Evolutionary conservation across 75 land plant genomes (phyloP).

Genomic region (Cupressus sempervirens): DNA sequence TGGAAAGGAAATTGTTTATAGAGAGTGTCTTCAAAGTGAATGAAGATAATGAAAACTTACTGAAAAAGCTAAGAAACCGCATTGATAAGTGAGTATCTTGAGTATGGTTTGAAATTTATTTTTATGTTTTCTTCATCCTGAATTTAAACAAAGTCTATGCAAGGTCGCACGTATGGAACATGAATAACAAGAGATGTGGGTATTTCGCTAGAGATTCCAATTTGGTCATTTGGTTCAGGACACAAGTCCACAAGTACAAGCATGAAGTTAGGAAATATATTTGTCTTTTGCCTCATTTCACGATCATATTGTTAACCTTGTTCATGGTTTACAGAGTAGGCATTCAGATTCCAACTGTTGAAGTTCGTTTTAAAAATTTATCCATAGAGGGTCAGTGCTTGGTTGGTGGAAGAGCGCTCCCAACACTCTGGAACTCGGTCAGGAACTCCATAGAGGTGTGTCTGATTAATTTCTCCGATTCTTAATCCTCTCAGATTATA

Average conservation of each 20-base stretch:
- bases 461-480: neutral
- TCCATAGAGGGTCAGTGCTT: conserved; percentile 62
- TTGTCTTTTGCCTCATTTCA: neutral
- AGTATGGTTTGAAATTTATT: neutral
- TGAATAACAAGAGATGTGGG: no score
- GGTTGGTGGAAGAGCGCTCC: conserved; percentile 63
- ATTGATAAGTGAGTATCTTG: conserved; percentile 28
- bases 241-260: neutral
- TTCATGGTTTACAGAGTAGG: conserved; percentile 46
- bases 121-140: no score
- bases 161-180: no score
- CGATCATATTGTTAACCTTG: neutral
- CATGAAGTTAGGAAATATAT: neutral
- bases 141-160: no score
- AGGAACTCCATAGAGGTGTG: conserved; percentile 56
- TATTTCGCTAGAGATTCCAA: no score
- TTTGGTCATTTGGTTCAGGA: neutral
- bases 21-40: conserved; percentile 60
- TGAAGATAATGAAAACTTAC: conserved; percentile 76
- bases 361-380: conserved; percentile 72
- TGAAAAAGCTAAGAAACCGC: conserved; percentile 56
- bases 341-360: conserved; percentile 62
- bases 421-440: conserved; percentile 50
- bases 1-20: conserved; percentile 43
- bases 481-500: no score